Evolutionary conservation across 2,329 filamentous ascomycete genomes (phyloP).

Genomic region (Aspergillus melleus): DNA sequence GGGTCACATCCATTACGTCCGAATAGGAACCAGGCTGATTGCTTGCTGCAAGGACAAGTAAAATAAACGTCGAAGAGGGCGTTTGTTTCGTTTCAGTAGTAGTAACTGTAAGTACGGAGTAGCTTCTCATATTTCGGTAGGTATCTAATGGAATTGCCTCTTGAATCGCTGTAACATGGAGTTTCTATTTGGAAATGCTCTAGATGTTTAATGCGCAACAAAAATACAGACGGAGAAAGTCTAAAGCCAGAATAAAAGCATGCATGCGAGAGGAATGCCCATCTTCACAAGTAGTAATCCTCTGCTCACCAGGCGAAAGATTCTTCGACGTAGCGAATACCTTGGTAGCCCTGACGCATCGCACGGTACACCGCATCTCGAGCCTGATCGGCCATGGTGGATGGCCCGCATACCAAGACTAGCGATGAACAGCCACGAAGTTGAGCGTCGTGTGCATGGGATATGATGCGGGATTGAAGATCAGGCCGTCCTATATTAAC

Average conservation of each 20-base stretch:
- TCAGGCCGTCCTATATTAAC: conserved; percentile 36
- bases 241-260: not conserved
- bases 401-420: conserved; percentile 49
- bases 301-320: conserved; percentile 39
- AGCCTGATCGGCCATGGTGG: conserved; percentile 47
- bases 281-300: not conserved
- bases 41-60: not conserved
- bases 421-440: conserved; percentile 30
- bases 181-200: too few relatives aligned
- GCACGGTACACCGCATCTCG: conserved; percentile 41
- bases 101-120: too few relatives aligned
- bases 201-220: too few relatives aligned
- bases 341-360: conserved; percentile 31
- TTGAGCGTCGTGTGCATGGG: conserved; percentile 32
- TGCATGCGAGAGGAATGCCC: not conserved
- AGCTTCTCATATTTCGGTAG: too few relatives aligned
- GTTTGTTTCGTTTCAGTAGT: not conserved
- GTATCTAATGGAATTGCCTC: too few relatives aligned
- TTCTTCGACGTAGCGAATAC: conserved; percentile 50
- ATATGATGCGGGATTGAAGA: conserved; percentile 34
- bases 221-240: not conserved
- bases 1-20: not conserved
- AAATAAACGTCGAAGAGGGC: not conserved
- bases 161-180: too few relatives aligned
- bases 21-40: not conserved